phyloP scores from a whole-genome alignment of 2,329 filamentous ascomycete genomes.

The Colletotrichum sp. region DNA sequence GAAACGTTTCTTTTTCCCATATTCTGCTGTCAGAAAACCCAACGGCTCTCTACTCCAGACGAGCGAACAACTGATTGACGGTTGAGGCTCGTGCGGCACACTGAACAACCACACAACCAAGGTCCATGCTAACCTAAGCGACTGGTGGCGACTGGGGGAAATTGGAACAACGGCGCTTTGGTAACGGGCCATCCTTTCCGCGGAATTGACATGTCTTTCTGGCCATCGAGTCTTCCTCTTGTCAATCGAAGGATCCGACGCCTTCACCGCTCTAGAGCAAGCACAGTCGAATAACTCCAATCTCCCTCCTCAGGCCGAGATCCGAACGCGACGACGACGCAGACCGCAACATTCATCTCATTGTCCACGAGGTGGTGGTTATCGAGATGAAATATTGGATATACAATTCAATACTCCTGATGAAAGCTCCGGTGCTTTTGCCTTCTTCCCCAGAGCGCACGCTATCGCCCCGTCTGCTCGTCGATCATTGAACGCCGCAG shows the following conservation, averaged over 20 bases:
- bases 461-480: slow-evolving; percentile 1
- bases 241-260: neutral
- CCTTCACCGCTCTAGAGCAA: neutral
- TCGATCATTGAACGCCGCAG: slow-evolving; percentile 19
- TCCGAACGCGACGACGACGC: neutral
- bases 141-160: neutral
- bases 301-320: neutral
- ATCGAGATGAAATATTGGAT: slow-evolving; percentile 11
- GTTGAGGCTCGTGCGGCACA: neutral
- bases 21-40: neutral
- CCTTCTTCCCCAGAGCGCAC: slow-evolving; percentile 3
- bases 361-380: neutral
- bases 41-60: neutral
- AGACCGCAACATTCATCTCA: neutral
- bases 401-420: neutral
- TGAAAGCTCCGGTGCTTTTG: neutral
- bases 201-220: neutral
- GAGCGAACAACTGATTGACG: neutral
- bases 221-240: neutral
- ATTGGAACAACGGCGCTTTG: slow-evolving; percentile 1
- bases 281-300: neutral
- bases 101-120: neutral
- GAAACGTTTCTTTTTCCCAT: neutral
- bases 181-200: neutral
- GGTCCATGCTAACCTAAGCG: neutral